These are phyloP conservation scores for Penicillium sclerotiorum DNA, from an alignment of 2,329 filamentous ascomycete genomes.

Conservation along the genomic window DNA sequence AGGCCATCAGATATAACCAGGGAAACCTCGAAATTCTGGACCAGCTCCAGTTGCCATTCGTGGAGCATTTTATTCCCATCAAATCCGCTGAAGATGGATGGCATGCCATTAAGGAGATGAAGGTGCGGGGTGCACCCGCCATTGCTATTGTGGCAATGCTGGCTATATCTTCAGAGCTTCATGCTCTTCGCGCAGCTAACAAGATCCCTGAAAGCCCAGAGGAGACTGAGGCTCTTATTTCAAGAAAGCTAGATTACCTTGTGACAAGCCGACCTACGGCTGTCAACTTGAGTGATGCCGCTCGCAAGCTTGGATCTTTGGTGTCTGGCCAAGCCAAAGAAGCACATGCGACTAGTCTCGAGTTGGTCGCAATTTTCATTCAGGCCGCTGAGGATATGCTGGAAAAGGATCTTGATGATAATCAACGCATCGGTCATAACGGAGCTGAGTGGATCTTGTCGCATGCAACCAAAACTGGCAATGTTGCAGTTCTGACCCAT, in stretches of 20 bases:
- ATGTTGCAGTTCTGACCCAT: slow-evolving; percentile 87
- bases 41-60: slow-evolving; percentile 64
- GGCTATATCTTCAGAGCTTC: slow-evolving; percentile 81
- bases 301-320: slow-evolving; percentile 71
- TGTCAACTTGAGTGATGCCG: slow-evolving; percentile 91
- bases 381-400: slow-evolving; percentile 83
- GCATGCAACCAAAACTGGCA: slow-evolving; percentile 55
- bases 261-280: slow-evolving; percentile 89
- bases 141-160: slow-evolving; percentile 98
- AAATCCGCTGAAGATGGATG: slow-evolving; percentile 61
- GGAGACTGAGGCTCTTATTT: slow-evolving; percentile 68
- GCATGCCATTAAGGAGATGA: slow-evolving; percentile 69
- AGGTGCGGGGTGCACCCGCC: slow-evolving; percentile 75
- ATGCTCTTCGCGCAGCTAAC: slow-evolving; percentile 42
- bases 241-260: slow-evolving; percentile 79
- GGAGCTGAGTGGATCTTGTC: slow-evolving; percentile 81
- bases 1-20: slow-evolving; percentile 63
- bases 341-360: slow-evolving; percentile 38
- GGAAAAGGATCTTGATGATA: slow-evolving; percentile 82
- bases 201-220: slow-evolving; percentile 57
- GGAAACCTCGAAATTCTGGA: slow-evolving; percentile 64
- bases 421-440: slow-evolving; percentile 78
- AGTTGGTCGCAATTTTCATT: slow-evolving; percentile 72
- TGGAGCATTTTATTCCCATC: slow-evolving; percentile 59
- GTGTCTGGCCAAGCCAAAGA: slow-evolving; percentile 52